Base-by-base conservation (phyloP, 495 filamentous ascomycete species). In the Viridothelium virens region DNA sequence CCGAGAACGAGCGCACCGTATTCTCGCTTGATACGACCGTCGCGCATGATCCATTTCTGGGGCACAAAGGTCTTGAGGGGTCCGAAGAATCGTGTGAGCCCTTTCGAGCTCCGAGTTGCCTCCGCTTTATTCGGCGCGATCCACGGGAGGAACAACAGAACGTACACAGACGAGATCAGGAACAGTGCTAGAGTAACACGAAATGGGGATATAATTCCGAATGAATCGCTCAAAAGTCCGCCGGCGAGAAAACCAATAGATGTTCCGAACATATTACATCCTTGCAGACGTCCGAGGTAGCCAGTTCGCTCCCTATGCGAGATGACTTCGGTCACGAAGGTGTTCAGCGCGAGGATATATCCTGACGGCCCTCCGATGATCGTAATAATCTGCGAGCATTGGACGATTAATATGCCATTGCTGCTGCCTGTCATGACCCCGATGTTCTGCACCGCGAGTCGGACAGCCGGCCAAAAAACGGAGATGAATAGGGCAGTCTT, bases 321-420 rank as follows among this genome's bases (percentile, higher is more conserved):
- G 9, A 83, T 79, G 3, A 81, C 63, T 71, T 85, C 81, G 16
- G 80, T 76, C 33, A 80, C 80, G 38, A 81, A 79, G 53, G 80
- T 80, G 68, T 86, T 86, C 33, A 84, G 74, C 4, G 84, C 75
- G 1, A 86, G 74, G 65, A 85, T 76, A 65, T 85, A 86, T 1
- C 84, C 84, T 12, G 76, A 77, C 1, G 83, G 84, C 0, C 84
- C 84, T 1, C 84, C 84, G 5, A 85, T 69, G 18, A 86, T 76
- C 1, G 83, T 84, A 46, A 86, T 81, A 33, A 81, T 70, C 76
- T 86, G 84, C 2, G 78, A 81, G 38, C 69, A 73, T 67, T 86
- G 84, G 61, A 85, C 79, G 33, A 86, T 81, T 14, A 81, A 67
- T 38, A 85, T 83, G n/a, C 84, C 84, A 0, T 72, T 63, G 2